phyloP scores from a whole-genome alignment of 2,329 filamentous ascomycete species.

The Phialophora macrospora region DNA sequence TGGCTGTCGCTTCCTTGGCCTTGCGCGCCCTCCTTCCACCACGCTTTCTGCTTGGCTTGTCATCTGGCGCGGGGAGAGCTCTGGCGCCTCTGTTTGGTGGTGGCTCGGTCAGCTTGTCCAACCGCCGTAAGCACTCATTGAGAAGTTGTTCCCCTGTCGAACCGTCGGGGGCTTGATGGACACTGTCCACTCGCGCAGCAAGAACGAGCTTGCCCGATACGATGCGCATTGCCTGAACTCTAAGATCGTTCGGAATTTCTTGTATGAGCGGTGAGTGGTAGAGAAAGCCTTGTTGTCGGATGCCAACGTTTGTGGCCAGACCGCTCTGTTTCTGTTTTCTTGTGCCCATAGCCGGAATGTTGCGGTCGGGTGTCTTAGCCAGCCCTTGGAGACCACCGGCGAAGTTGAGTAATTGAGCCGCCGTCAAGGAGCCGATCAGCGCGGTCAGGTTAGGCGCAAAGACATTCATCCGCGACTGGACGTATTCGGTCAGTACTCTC shows the following conservation, averaged over 20 bases:
- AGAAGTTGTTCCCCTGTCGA: constrained; percentile 81
- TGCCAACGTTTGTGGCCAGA: constrained; percentile 88
- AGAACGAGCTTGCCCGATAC: constrained; percentile 91
- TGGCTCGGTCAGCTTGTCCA: constrained; percentile 92
- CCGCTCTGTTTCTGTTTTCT: constrained; percentile 82
- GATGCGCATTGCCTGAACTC: constrained; percentile 92
- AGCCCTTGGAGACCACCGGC: constrained; percentile 86
- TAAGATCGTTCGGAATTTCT: constrained; percentile 81
- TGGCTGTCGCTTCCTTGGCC: constrained; percentile 93
- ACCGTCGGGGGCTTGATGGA: constrained; percentile 80
- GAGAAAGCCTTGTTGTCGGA: constrained; percentile 89
- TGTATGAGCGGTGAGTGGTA: constrained; percentile 90
- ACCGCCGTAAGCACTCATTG: constrained; percentile 77
- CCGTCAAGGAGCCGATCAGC: constrained; percentile 88
- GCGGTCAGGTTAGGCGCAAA: constrained; percentile 94
- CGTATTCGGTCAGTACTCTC: constrained; percentile 84
- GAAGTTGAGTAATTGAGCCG: constrained; percentile 94
- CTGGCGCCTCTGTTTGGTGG: constrained; percentile 85
- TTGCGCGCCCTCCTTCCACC: constrained; percentile 88
- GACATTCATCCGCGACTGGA: constrained; percentile 93
- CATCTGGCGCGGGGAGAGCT: constrained; percentile 88
- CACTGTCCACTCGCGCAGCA: constrained; percentile 87
- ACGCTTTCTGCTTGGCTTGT: constrained; percentile 91
- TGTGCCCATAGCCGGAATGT: constrained; percentile 86
- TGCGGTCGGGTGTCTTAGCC: constrained; percentile 91